phyloP scores from a whole-genome alignment of 352 stramenopile species.

The Phytophthora pseudosyringae region DNA sequence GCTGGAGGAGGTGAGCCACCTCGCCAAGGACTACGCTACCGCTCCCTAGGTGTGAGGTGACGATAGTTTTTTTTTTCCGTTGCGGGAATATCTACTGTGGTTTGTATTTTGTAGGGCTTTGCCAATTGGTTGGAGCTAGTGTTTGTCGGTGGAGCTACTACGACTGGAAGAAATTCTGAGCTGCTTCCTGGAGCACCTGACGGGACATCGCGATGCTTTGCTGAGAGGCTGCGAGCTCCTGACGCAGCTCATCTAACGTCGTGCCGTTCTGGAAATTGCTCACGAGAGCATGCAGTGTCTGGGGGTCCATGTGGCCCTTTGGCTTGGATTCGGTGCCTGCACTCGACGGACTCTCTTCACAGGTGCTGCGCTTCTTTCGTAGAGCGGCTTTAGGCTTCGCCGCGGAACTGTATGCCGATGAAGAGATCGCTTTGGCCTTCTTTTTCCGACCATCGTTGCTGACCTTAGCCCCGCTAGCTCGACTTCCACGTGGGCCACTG shows the following conservation, averaged over 20 bases:
- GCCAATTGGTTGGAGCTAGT: constrained; percentile 2
- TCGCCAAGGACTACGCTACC: constrained; percentile 51
- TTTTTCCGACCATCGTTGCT: constrained; percentile 41
- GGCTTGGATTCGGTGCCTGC: constrained; percentile 12
- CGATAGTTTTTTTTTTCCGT: not conserved
- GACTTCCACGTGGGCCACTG: constrained; percentile 9
- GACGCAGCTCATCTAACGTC: constrained; percentile 62
- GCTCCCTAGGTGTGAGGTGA: constrained; percentile 22
- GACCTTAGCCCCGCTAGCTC: constrained; percentile 5
- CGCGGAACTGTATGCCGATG: constrained; percentile 41
- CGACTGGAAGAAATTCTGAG: constrained; percentile 71
- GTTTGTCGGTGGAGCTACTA: constrained; percentile 19
- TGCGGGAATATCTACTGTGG: constrained; percentile 20
- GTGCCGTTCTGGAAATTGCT: constrained; percentile 80
- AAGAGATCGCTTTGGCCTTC: constrained; percentile 27
- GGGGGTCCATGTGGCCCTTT: constrained; percentile 58
- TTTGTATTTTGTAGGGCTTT: constrained; percentile 18
- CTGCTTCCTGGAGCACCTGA: constrained; percentile 69
- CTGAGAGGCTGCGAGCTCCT: constrained; percentile 70
- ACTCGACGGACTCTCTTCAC: constrained; percentile 14
- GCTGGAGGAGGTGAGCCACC: constrained; percentile 43
- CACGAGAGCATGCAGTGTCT: constrained; percentile 69
- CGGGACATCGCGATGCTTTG: constrained; percentile 72
- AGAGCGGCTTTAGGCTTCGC: constrained; percentile 40
- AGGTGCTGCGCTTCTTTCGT: constrained; percentile 43